Evolutionary conservation across 2,329 filamentous ascomycete species (phyloP).

Genomic region (Rhynchosporium secalis): DNA sequence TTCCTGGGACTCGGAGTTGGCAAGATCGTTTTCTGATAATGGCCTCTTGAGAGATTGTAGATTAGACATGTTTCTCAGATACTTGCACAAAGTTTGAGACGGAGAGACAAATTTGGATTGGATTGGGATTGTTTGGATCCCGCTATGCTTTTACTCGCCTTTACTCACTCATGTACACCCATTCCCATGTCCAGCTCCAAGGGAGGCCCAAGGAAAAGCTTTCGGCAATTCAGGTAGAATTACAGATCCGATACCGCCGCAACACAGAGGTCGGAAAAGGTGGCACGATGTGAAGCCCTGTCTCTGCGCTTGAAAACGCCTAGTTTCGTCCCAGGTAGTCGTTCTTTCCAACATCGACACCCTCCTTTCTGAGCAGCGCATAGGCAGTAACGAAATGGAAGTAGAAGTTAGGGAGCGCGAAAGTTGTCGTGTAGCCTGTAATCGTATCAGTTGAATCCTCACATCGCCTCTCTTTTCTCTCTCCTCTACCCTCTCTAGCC

Average conservation of each 20-base stretch:
- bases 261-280: too few relatives aligned
- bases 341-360: slow-evolving; percentile 60
- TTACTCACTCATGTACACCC: too few relatives aligned
- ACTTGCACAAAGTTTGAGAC: not conserved
- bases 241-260: too few relatives aligned
- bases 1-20: not conserved
- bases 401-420: slow-evolving; percentile 59
- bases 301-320: not conserved
- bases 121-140: too few relatives aligned
- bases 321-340: slow-evolving; percentile 48
- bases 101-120: too few relatives aligned
- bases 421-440: slow-evolving; percentile 48
- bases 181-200: too few relatives aligned
- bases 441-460: not conserved
- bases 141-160: too few relatives aligned
- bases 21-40: not conserved
- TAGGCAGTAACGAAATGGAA: slow-evolving; percentile 64
- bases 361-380: slow-evolving; percentile 59
- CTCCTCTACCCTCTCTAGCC: not conserved
- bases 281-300: too few relatives aligned
- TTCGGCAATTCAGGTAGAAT: too few relatives aligned
- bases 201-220: too few relatives aligned
- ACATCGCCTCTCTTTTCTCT: not conserved
- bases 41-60: not conserved
- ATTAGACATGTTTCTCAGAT: slow-evolving; percentile 1